These are phyloP conservation scores for Cystobasidium sp. DNA, from an alignment of 1,284 basidiomycete genomes.

Conservation along the genomic window DNA sequence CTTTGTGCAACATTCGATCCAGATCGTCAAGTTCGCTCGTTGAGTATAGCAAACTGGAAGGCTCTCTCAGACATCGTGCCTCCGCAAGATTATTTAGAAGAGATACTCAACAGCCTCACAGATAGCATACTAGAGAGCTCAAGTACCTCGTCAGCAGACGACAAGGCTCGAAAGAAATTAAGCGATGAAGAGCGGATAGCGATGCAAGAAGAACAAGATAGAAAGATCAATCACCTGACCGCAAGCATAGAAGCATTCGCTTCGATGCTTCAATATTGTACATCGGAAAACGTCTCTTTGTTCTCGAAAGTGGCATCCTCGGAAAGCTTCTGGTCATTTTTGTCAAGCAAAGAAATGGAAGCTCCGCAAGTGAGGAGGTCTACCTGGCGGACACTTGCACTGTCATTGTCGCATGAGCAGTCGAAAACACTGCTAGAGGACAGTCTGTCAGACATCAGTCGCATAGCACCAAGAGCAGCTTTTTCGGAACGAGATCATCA, in stretches of 20 bases:
- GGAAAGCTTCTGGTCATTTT: slow-evolving; percentile 25
- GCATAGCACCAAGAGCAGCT: slow-evolving; percentile 50
- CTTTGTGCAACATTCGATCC: slow-evolving; percentile 72
- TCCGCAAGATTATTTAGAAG: neutral
- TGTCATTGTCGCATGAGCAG: neutral
- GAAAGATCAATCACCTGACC: slow-evolving; percentile 15
- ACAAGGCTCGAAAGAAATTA: neutral
- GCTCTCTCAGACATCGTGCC: slow-evolving; percentile 50
- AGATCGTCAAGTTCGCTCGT: slow-evolving; percentile 67
- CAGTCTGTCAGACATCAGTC: slow-evolving; percentile 27
- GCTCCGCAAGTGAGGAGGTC: slow-evolving; percentile 23
- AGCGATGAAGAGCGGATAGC: slow-evolving; percentile 21
- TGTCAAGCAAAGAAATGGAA: slow-evolving; percentile 2
- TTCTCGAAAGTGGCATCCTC: slow-evolving; percentile 18
- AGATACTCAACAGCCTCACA: slow-evolving; percentile 25
- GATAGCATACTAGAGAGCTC: slow-evolving; percentile 18
- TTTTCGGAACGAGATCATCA: slow-evolving; percentile 53
- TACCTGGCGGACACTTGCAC: slow-evolving; percentile 9
- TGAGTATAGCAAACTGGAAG: slow-evolving; percentile 60
- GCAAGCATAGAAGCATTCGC: slow-evolving; percentile 37
- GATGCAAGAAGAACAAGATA: slow-evolving; percentile 22
- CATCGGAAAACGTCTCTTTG: neutral
- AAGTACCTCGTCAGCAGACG: neutral
- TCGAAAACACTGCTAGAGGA: neutral
- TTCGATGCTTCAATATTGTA: neutral